Conservation (phyloP, 106 monocot species). For the Posidonia australis region DNA sequence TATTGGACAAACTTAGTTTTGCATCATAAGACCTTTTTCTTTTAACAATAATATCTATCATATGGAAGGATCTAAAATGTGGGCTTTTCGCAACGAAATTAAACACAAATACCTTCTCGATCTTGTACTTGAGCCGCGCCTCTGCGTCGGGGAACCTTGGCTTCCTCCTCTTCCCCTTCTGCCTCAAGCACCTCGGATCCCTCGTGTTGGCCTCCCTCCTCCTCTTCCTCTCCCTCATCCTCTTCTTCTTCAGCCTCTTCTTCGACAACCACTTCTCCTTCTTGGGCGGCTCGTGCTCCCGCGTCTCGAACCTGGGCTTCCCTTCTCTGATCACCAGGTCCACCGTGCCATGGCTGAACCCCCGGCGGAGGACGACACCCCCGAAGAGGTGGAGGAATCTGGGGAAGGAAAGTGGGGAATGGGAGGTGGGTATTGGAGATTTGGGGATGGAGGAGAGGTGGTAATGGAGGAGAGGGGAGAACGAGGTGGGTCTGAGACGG, state of each 20-base stretch:
- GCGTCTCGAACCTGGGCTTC: conserved; percentile 58
- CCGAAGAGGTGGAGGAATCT: not conserved
- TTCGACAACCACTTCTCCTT: conserved; percentile 61
- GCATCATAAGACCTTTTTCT: no score
- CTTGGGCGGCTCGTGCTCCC: conserved; percentile 39
- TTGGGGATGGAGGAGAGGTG: not conserved
- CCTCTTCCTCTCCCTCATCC: conserved; percentile 78
- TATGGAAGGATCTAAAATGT: no score
- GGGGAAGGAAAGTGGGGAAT: not conserved
- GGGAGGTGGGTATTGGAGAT: not conserved
- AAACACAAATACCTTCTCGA: conserved; percentile 54
- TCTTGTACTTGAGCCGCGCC: conserved; percentile 55
- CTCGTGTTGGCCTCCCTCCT: conserved; percentile 60
- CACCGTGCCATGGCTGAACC: conserved; percentile 30
- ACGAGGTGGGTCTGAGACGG: not conserved
- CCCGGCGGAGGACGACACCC: not conserved
- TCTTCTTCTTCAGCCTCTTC: conserved; percentile 65
- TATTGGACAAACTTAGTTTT: no score
- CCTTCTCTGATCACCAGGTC: conserved; percentile 46
- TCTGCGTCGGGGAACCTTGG: conserved; percentile 46
- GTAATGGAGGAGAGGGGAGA: not conserved
- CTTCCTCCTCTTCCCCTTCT: conserved; percentile 59
- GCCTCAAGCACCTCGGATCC: conserved; percentile 50
- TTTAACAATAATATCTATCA: no score
- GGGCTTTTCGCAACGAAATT: no score